phyloP scores from a whole-genome alignment of 352 stramenopile species.

The Globisporangium perplexum region DNA sequence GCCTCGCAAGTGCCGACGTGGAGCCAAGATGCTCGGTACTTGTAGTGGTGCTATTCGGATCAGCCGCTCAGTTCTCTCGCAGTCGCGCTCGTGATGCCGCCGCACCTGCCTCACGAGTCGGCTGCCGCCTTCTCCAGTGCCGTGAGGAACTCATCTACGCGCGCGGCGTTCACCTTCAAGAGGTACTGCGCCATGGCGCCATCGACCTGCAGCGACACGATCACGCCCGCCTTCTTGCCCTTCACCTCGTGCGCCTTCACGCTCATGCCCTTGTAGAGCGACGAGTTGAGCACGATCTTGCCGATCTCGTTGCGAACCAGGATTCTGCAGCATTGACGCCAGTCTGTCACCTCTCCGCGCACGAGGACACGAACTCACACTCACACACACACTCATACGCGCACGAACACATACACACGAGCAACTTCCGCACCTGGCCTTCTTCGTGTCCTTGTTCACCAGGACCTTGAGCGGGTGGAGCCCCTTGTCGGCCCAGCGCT shows the following conservation, averaged over 20 bases:
- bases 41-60: not conserved
- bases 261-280: conserved; percentile 73
- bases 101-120: not conserved
- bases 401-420: not conserved
- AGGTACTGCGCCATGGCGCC: conserved; percentile 57
- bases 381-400: too few relatives aligned
- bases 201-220: conserved; percentile 62
- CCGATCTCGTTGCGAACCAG: conserved; percentile 81
- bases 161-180: conserved; percentile 65
- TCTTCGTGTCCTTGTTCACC: conserved; percentile 68
- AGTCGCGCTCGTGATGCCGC: not conserved
- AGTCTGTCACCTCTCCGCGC: too few relatives aligned
- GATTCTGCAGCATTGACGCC: too few relatives aligned
- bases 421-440: conserved; percentile 34
- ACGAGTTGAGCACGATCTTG: conserved; percentile 83
- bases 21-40: too few relatives aligned
- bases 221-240: conserved; percentile 71
- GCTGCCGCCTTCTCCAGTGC: conserved; percentile 32
- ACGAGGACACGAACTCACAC: too few relatives aligned
- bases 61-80: not conserved
- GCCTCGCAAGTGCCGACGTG: too few relatives aligned
- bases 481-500: conserved; percentile 84
- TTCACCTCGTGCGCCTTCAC: conserved; percentile 61
- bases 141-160: conserved; percentile 59
- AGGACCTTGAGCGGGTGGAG: conserved; percentile 78